These are phyloP conservation scores for Lactarius sp. DNA, from an alignment of 768 basidiomycete genomes.

Conservation along the genomic window DNA sequence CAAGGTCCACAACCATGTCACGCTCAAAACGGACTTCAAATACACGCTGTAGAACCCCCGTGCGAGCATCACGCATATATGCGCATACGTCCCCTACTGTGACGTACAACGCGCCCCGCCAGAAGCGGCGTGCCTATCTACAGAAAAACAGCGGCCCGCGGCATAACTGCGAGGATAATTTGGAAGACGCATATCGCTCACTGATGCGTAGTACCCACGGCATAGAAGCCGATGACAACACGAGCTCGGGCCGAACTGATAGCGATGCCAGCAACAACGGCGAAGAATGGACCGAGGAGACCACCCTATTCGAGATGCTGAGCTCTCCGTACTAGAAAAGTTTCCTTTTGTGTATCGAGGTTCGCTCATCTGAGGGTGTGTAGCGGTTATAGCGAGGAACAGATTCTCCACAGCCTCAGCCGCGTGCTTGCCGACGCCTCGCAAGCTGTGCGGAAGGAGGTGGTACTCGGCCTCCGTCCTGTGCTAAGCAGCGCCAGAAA, in stretches of 20 bases:
- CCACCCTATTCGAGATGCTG: constrained; percentile 11
- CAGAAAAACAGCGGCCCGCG: background rate
- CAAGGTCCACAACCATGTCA: background rate
- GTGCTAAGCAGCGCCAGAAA: background rate
- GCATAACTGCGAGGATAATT: background rate
- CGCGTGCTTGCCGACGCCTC: constrained; percentile 15
- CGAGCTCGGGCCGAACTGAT: background rate
- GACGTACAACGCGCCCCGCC: background rate
- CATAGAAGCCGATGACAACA: background rate
- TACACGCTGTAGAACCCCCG: background rate
- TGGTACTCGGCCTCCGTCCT: constrained; percentile 2
- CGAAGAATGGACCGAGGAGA: constrained; percentile 12
- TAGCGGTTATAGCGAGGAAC: background rate
- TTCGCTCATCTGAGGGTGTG: background rate
- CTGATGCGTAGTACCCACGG: background rate
- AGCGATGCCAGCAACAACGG: background rate
- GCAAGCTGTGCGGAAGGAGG: background rate
- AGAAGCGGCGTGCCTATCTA: background rate
- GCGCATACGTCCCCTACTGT: constrained; percentile 2
- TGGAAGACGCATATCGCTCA: constrained; percentile 8
- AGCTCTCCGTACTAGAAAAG: constrained; percentile 3
- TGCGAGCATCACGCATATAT: background rate
- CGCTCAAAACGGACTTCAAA: background rate
- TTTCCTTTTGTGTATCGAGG: too few relatives aligned
- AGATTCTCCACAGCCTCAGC: constrained; percentile 1